Base-by-base conservation (phyloP, 2,329 filamentous ascomycete genomes). In the Monosporascus sp. region DNA sequence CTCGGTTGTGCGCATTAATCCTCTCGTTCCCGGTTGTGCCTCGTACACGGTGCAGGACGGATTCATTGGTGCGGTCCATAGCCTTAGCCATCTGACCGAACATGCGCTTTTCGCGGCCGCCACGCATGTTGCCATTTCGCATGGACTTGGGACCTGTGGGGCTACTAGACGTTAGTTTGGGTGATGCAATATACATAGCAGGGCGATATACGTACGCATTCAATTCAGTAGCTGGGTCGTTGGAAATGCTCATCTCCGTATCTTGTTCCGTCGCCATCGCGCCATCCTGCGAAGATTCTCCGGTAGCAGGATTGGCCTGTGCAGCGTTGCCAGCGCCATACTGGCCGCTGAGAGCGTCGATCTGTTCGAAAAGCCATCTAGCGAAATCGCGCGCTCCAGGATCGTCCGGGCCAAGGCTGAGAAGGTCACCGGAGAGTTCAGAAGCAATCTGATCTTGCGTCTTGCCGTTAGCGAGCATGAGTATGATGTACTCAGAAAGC, bases 381-480 rank as follows among this genome's bases (percentile, higher is more conserved):
- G 92, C 85, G 68, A 99, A 97, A 51, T 92, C 86, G 56, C 82
- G 83, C 7, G 90, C 90, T 59, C 85, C 86, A 49, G 88, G 84
- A 62, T 97, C 93, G 55, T 96, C 91, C 47, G 90, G 85, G 3
- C 84, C 84, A 5, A 97, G 81, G 53, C 85, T 85, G 3, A 99
- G 81, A 42, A 99, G 81, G 63, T 99, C 94, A 59, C 86, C 88
- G 1, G 92, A 88, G 15, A 99, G 83, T 69, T 99, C 94, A 44
- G 83, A 77, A 9, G 91, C 88, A 60, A 99, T 93, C 68, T 97
- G 88, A 49, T 92, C 85, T 68, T 96, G 87, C 4, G 88, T 91
- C 72, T 96, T 97, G 64, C 92, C 90, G 73, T 97, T 97, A 57
- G 90, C 90, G 34, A 99, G 82, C 93, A 97, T 97, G 58, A 97